Evolutionary conservation across 2,329 filamentous ascomycete species (phyloP).

Genomic region (Sporothrix phasma): DNA sequence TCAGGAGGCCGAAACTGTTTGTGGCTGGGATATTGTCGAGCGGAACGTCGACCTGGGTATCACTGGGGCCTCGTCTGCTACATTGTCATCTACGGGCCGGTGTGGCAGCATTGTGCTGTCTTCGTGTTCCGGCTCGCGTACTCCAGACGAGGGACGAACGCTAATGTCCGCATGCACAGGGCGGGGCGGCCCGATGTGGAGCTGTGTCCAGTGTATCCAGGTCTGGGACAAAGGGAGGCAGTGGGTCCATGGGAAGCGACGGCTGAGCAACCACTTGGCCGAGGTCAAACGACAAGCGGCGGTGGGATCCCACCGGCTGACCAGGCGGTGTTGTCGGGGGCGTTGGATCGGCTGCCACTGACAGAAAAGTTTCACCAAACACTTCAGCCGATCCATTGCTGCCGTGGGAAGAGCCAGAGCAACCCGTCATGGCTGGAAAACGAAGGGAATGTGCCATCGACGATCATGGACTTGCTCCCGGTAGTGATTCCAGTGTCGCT

Average conservation of each 20-base stretch:
- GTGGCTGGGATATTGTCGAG: not conserved
- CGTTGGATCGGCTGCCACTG: conserved; percentile 42
- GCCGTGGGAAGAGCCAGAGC: conserved; percentile 32
- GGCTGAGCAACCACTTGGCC: conserved; percentile 35
- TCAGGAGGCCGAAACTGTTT: not conserved
- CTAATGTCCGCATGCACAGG: not conserved
- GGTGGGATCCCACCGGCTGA: conserved; percentile 34
- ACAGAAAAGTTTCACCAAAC: conserved; percentile 43
- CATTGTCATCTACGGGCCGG: conserved; percentile 25
- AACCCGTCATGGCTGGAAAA: conserved; percentile 42
- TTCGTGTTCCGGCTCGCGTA: conserved; percentile 18
- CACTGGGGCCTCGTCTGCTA: not conserved
- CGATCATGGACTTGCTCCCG: conserved; percentile 86
- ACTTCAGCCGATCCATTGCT: conserved; percentile 35
- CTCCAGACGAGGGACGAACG: not conserved
- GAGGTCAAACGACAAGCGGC: conserved; percentile 46
- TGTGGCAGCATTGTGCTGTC: conserved; percentile 25
- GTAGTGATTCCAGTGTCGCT: conserved; percentile 56
- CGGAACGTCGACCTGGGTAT: conserved; percentile 5
- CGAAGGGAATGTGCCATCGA: conserved; percentile 54
- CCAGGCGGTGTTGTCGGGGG: conserved; percentile 53
- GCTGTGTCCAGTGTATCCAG: conserved; percentile 29
- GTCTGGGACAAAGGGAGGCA: conserved; percentile 41
- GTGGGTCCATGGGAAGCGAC: conserved; percentile 29
- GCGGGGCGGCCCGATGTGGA: not conserved